phyloP scores from a whole-genome alignment of 106 monocot genomes.

The Dioscorea alata region DNA sequence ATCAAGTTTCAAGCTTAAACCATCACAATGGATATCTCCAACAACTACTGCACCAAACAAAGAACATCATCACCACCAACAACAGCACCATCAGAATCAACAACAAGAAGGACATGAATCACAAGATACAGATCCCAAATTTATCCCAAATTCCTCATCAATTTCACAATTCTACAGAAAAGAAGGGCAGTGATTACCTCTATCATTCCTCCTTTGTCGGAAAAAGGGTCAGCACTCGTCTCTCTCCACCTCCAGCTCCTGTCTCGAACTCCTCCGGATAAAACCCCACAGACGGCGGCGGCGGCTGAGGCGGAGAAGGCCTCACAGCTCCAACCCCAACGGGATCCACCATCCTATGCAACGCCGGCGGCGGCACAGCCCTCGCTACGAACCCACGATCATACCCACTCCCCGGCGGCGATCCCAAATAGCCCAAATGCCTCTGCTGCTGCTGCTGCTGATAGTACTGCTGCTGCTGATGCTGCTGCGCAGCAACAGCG shows the following conservation, averaged over 20 bases:
- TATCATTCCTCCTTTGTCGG: conserved; percentile 66
- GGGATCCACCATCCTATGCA: conserved; percentile 31
- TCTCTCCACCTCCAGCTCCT: conserved; percentile 12
- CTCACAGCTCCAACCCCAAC: conserved; percentile 15
- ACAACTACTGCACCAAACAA: too few relatives aligned
- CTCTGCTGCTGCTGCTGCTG: conserved; percentile 32
- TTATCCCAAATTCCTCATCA: too few relatives aligned
- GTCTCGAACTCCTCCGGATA: conserved; percentile 54
- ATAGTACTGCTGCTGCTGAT: conserved; percentile 20
- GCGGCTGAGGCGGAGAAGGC: conserved; percentile 2
- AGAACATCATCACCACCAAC: too few relatives aligned
- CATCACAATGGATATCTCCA: too few relatives aligned
- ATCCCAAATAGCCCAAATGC: conserved; percentile 35
- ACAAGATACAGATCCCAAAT: too few relatives aligned
- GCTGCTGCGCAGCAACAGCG: conserved; percentile 10
- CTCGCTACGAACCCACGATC: conserved; percentile 41
- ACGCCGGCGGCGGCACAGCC: conserved; percentile 12
- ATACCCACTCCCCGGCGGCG: conserved; percentile 9
- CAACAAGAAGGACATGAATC: too few relatives aligned
- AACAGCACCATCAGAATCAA: background rate
- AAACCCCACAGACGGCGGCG: conserved; percentile 7
- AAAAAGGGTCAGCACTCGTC: conserved; percentile 75
- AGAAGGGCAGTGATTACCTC: conserved; percentile 6
- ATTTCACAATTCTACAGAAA: background rate
- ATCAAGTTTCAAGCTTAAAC: too few relatives aligned